Evolutionary conservation across 345 rosid species (phyloP), one percentile per base, ranked within the genome.

Genomic region (Citrus maxima): DNA sequence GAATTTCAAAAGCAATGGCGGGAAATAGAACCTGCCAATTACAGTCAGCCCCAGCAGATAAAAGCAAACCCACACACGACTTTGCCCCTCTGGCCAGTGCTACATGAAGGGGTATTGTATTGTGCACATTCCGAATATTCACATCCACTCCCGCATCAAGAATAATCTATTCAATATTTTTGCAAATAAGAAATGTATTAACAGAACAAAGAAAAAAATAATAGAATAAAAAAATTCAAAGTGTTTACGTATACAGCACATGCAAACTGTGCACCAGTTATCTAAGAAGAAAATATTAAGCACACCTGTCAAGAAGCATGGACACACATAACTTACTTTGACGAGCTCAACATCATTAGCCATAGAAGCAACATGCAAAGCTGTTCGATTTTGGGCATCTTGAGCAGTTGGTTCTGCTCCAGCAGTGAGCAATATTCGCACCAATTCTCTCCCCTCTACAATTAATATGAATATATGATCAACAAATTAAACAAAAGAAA

Each of bases 61-160:
- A 86, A 77, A 96, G 95, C 85, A 94, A 80, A 70, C 93, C 91
- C 65, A 96, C 98, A 85, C 99, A 96, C 27, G 93, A 82, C 35
- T 89, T 91, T 68, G 97, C 97, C 71, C 98, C 99, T 83, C 97
- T 90, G 64, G 94, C 95, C 88, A 96, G 83, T 38, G 99, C 99
- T 78, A 94, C 88, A 82, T 96, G 99, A 81, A 96, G 97, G 67
- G 98, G 98, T 80, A 90, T 94, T 42, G 96, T 90, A 83, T 92
- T 92, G 76, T 90, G 97, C 82, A 89, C 87, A 83, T 94, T 94
- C 72, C 90, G 90, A 76, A 94, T 88, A 84, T 96, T 90, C 67
- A 90, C 97, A 86, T 90, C 94, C 81, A 96, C 99, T 85, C 97
- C 99, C 87, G 95, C 94, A 84, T 90, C 92, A 46, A 96, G 97